phyloP scores from a whole-genome alignment of 2,329 filamentous ascomycete species.

The Blastomyces percursus region DNA sequence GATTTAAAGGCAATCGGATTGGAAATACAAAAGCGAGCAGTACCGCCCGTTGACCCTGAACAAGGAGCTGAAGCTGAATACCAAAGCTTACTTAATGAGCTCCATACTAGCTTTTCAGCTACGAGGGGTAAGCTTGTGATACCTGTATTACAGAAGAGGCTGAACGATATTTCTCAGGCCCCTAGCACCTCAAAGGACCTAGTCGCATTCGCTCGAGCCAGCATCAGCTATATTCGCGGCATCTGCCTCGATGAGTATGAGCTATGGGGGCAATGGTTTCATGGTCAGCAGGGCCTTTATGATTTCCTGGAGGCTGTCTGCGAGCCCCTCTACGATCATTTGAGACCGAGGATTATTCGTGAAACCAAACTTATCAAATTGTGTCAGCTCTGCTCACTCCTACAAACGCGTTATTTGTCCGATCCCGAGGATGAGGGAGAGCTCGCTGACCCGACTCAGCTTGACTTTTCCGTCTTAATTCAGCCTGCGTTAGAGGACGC shows the following conservation, averaged over 20 bases:
- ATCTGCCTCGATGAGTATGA: conserved; percentile 58
- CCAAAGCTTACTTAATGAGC: conserved; percentile 53
- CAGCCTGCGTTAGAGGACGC: conserved; percentile 57
- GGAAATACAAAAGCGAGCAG: conserved; percentile 56
- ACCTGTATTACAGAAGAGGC: conserved; percentile 52
- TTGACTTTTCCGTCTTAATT: conserved; percentile 53
- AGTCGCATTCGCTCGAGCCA: conserved; percentile 53
- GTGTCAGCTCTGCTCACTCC: conserved; percentile 54
- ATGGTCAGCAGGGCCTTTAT: conserved; percentile 51
- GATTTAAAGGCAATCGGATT: conserved; percentile 55
- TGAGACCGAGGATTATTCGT: conserved; percentile 54
- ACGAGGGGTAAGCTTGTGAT: conserved; percentile 48
- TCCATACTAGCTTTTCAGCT: conserved; percentile 53
- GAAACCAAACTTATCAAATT: conserved; percentile 56
- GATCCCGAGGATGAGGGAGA: conserved; percentile 47
- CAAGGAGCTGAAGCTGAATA: conserved; percentile 52
- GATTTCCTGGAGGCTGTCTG: conserved; percentile 57
- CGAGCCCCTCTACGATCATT: conserved; percentile 56
- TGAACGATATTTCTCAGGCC: conserved; percentile 44
- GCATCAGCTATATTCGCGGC: conserved; percentile 54
- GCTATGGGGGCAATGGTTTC: conserved; percentile 56
- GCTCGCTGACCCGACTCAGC: conserved; percentile 38
- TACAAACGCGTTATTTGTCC: conserved; percentile 56
- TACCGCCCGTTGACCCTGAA: conserved; percentile 48
- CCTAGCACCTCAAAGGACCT: conserved; percentile 52